phyloP scores from a whole-genome alignment of 768 basidiomycete species.

The Dendrothele bispora region DNA sequence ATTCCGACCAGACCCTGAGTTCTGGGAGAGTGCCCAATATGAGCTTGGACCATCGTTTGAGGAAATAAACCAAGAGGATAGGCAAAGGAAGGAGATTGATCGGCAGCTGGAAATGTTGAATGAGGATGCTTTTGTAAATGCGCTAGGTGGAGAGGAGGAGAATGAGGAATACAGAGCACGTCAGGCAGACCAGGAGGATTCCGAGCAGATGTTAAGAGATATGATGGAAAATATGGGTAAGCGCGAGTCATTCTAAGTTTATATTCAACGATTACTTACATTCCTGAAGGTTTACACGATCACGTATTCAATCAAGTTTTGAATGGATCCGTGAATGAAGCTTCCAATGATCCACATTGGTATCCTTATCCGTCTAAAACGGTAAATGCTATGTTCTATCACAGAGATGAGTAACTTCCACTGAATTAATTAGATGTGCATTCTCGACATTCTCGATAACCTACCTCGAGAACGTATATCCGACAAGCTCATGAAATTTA shows the following conservation, averaged over 20 bases:
- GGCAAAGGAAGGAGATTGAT: background rate
- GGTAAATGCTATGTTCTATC: background rate
- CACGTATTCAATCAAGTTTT: background rate
- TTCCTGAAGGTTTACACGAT: background rate
- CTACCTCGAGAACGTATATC: conserved; percentile 19
- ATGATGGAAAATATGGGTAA: background rate
- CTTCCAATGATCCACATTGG: background rate
- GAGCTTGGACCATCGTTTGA: background rate
- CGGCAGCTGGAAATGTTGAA: background rate
- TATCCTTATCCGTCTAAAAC: background rate
- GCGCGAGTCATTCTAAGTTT: background rate
- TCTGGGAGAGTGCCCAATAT: background rate
- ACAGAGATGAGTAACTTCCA: background rate
- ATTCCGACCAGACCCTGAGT: background rate
- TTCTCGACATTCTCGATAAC: conserved; percentile 20
- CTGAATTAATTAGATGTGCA: conserved; percentile 14
- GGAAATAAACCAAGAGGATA: background rate
- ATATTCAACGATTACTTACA: background rate
- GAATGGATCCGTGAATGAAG: background rate
- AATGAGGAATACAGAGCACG: too few relatives aligned
- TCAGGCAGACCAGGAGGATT: background rate
- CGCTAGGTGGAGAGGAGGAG: background rate
- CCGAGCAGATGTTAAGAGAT: background rate
- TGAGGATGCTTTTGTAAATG: background rate
- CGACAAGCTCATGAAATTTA: conserved; percentile 8